phyloP scores from a whole-genome alignment of 306 rosid species.

The Prunus dulcis region DNA sequence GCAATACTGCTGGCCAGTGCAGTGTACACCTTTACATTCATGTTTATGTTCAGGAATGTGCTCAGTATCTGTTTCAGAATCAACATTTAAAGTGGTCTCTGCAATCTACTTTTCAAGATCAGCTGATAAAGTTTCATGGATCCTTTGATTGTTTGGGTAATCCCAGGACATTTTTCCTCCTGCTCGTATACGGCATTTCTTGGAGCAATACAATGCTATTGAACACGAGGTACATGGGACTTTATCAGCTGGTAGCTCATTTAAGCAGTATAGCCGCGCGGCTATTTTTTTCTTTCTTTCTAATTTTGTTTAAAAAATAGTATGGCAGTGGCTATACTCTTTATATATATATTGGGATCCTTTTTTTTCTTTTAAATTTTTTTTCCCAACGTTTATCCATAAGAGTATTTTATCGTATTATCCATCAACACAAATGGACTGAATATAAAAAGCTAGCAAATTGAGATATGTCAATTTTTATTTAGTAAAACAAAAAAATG shows the following conservation, averaged over 20 bases:
- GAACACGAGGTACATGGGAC: slow-evolving; percentile 83
- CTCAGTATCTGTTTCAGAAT: slow-evolving; percentile 37
- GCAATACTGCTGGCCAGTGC: slow-evolving; percentile 79
- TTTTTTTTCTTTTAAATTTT: too few relatives aligned
- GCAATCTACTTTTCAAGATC: slow-evolving; percentile 46
- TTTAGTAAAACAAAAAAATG: too few relatives aligned
- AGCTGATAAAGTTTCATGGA: slow-evolving; percentile 38
- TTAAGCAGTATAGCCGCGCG: slow-evolving; percentile 44
- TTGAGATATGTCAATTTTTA: too few relatives aligned
- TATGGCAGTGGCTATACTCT: too few relatives aligned
- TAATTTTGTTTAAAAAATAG: too few relatives aligned
- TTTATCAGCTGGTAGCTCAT: slow-evolving; percentile 75
- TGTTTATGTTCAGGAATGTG: slow-evolving; percentile 67
- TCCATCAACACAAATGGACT: too few relatives aligned
- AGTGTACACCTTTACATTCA: slow-evolving; percentile 73
- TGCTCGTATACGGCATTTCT: slow-evolving; percentile 59
- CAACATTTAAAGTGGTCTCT: slow-evolving; percentile 35
- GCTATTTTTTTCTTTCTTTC: too few relatives aligned
- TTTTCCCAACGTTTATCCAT: too few relatives aligned
- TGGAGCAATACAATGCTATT: slow-evolving; percentile 74
- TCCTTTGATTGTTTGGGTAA: slow-evolving; percentile 27
- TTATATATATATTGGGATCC: too few relatives aligned
- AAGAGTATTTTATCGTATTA: too few relatives aligned
- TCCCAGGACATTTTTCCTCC: slow-evolving; percentile 43
- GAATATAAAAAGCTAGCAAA: too few relatives aligned